Percentiles rank a stretch among this genome's conserved stretches.
phyloP scores from a whole-genome alignment of 768 basidiomycete genomes.

The Tremella yokohamensis region DNA sequence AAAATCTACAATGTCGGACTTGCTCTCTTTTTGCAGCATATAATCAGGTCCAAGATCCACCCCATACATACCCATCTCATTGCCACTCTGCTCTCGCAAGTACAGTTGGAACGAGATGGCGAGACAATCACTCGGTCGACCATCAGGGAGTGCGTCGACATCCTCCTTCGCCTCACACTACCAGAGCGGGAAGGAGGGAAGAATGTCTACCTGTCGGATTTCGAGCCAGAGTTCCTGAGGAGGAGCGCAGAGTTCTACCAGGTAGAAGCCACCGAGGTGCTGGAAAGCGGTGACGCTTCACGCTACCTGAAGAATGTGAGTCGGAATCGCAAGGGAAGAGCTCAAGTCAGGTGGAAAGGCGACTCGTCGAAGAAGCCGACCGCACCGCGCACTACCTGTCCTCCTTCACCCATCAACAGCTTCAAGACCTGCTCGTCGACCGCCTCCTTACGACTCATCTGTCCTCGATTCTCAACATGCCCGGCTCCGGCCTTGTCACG shows the following conservation, averaged over 20 bases:
- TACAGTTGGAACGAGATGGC: slow-evolving; percentile 87
- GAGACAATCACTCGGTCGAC: slow-evolving; percentile 86
- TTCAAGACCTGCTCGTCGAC: slow-evolving; percentile 72
- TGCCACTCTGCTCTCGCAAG: slow-evolving; percentile 75
- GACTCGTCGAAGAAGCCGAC: slow-evolving; percentile 76
- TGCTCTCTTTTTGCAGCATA: slow-evolving; percentile 73
- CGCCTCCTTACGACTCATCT: slow-evolving; percentile 76
- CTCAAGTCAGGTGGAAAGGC: slow-evolving; percentile 65
- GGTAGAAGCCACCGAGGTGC: slow-evolving; percentile 65
- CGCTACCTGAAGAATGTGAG: slow-evolving; percentile 76
- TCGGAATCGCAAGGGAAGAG: slow-evolving; percentile 29
- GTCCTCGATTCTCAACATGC: slow-evolving; percentile 68
- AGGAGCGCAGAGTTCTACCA: slow-evolving; percentile 78
- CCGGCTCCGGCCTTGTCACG: slow-evolving; percentile 74
- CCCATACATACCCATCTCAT: slow-evolving; percentile 81
- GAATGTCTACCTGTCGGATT: slow-evolving; percentile 71
- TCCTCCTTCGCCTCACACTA: slow-evolving; percentile 64
- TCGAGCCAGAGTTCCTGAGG: slow-evolving; percentile 75
- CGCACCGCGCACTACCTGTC: slow-evolving; percentile 83
- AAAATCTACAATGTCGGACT: slow-evolving; percentile 77
- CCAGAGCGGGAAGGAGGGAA: slow-evolving; percentile 50
- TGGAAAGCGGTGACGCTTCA: slow-evolving; percentile 72
- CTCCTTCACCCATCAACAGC: slow-evolving; percentile 63
- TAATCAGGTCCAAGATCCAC: slow-evolving; percentile 54
- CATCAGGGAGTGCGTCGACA: slow-evolving; percentile 81